phyloP scores from a whole-genome alignment of 2,329 filamentous ascomycete species.

The Colletotrichum chlorophyti region DNA sequence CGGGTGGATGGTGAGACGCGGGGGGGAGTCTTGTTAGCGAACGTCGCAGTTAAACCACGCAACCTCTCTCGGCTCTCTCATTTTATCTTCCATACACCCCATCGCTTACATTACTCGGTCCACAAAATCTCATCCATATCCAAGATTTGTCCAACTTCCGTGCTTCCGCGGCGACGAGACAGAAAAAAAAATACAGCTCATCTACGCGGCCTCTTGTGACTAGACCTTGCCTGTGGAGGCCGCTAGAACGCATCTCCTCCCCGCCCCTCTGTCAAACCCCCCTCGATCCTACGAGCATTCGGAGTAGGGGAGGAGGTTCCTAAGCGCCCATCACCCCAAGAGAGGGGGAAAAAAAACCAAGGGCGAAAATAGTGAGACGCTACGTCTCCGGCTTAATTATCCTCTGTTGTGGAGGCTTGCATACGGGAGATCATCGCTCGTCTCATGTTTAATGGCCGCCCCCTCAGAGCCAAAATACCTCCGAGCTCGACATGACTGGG shows the following conservation, averaged over 20 bases:
- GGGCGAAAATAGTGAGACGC: conserved; percentile 6
- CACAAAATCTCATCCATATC: neutral
- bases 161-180: neutral
- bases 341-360: too few relatives aligned
- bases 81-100: too few relatives aligned
- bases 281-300: neutral
- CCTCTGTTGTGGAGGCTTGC: conserved; percentile 22
- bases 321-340: neutral
- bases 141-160: neutral
- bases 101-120: neutral
- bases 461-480: conserved; percentile 5
- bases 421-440: conserved; percentile 27
- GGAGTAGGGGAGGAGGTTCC: neutral
- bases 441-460: conserved; percentile 26
- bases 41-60: neutral
- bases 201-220: neutral
- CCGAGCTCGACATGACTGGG: neutral
- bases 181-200: neutral
- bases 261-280: neutral
- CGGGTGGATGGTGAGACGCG: neutral
- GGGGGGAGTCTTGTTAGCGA: neutral
- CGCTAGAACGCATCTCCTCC: neutral
- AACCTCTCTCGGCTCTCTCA: too few relatives aligned
- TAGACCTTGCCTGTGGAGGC: neutral
- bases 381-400: conserved; percentile 6